Conservation (phyloP, 2,329 filamentous ascomycete genomes). For the Fusarium sp. region DNA sequence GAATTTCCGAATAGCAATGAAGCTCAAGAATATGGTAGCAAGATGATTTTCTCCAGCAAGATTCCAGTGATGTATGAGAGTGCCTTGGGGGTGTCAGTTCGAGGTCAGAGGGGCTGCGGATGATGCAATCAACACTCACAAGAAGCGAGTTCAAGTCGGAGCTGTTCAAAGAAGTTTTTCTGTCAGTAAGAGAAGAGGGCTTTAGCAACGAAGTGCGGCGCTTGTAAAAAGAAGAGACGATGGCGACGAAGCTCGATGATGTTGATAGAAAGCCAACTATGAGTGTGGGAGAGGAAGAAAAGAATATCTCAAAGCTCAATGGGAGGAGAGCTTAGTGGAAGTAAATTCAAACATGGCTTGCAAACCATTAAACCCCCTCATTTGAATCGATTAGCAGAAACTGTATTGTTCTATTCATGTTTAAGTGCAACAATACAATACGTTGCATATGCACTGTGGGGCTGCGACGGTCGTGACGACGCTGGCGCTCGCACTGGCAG, state of each 20-base stretch:
- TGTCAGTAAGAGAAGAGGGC: neutral
- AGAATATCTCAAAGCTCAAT: neutral
- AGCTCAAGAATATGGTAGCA: neutral
- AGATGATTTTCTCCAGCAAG: neutral
- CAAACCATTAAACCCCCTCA: neutral
- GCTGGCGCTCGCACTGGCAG: neutral
- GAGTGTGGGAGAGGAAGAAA: neutral
- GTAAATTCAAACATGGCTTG: neutral
- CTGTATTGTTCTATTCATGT: conserved; percentile 21
- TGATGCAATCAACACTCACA: conserved; percentile 5
- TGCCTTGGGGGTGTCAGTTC: neutral
- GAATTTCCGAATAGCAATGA: neutral
- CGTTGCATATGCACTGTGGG: neutral
- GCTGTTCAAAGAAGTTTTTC: neutral
- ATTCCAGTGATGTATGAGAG: neutral
- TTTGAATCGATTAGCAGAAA: neutral
- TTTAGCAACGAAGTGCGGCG: neutral
- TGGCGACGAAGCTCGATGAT: neutral
- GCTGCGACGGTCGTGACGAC: neutral
- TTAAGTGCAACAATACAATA: conserved; percentile 19
- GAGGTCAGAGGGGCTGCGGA: neutral
- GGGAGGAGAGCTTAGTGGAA: neutral
- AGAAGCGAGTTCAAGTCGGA: neutral
- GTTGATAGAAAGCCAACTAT: neutral
- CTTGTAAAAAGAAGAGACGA: neutral